Evolutionary conservation across 805 yeast species (phyloP).

Genomic region (Nakazawaea ishiwadae): DNA sequence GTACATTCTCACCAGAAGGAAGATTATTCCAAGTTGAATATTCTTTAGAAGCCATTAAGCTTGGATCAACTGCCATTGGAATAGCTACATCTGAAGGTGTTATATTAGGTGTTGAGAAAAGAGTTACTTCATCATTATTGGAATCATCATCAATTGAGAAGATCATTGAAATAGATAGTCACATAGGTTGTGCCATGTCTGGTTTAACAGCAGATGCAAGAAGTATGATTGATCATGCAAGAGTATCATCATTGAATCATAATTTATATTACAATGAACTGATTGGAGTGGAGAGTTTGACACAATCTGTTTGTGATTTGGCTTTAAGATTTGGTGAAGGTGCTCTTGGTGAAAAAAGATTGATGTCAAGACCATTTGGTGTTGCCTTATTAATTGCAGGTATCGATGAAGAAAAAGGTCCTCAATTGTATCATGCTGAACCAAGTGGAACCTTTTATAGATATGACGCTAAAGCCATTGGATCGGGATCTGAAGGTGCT

Average conservation of each 20-base stretch:
- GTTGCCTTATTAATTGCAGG: conserved; percentile 97
- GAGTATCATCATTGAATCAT: conserved; percentile 86
- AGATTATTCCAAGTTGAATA: conserved; percentile 97
- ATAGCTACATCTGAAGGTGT: conserved; percentile 95
- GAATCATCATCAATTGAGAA: conserved; percentile 95
- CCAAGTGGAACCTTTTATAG: conserved; percentile 98
- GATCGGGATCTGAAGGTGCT: conserved; percentile 98
- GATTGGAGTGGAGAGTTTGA: conserved; percentile 86
- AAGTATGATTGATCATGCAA: conserved; percentile 97
- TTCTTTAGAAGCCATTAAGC: conserved; percentile 93
- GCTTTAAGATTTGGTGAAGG: conserved; percentile 97
- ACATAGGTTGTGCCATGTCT: conserved; percentile 98
- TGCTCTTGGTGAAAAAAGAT: conserved; percentile 89
- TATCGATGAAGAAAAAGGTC: conserved; percentile 86
- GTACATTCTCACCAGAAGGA: conserved; percentile 98
- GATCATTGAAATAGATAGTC: conserved; percentile 89
- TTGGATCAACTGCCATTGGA: conserved; percentile 98
- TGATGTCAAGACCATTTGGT: conserved; percentile 98
- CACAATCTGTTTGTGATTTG: conserved; percentile 95
- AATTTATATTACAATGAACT: conserved; percentile 87
- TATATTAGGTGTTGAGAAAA: conserved; percentile 91
- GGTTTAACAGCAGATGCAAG: conserved; percentile 99
- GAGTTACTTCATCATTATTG: conserved; percentile 87
- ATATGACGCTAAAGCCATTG: conserved; percentile 98
- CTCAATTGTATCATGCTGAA: conserved; percentile 97